These are phyloP conservation scores for Chalaropsis ovoidea DNA, from an alignment of 2,329 filamentous ascomycete species.

Conservation along the genomic window DNA sequence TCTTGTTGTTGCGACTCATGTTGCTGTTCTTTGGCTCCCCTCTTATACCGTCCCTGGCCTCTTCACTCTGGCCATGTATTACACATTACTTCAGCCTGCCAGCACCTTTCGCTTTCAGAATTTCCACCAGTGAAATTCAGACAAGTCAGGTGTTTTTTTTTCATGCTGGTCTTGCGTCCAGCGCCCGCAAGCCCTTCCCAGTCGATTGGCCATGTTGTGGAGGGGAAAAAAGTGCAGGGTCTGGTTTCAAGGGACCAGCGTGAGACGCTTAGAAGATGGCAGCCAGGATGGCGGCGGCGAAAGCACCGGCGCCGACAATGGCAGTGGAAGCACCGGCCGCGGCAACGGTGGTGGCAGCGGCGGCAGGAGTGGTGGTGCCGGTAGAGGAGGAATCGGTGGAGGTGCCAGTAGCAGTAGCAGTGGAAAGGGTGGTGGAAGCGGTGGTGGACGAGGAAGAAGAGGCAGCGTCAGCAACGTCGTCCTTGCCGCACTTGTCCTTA, in stretches of 20 bases:
- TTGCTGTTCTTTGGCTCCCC: neutral
- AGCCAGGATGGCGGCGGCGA: constrained; percentile 35
- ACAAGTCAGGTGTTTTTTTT: constrained; percentile 12
- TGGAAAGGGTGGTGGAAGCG: constrained; percentile 27
- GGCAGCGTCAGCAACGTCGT: constrained; percentile 29
- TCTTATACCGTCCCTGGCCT: neutral
- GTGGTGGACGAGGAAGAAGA: constrained; percentile 30
- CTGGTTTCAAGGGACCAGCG: neutral
- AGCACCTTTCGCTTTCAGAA: constrained; percentile 17
- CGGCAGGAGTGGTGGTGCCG: constrained; percentile 20
- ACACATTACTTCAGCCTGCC: neutral
- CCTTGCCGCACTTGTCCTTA: constrained; percentile 39
- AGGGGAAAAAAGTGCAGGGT: constrained; percentile 32
- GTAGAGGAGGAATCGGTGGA: constrained; percentile 19
- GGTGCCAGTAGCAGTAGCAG: constrained; percentile 26
- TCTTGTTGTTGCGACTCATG: neutral
- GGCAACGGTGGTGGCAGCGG: constrained; percentile 26
- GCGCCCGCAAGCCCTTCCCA: neutral
- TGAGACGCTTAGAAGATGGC: constrained; percentile 21
- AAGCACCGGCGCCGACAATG: constrained; percentile 31
- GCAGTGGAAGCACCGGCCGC: constrained; percentile 26
- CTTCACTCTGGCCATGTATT: neutral
- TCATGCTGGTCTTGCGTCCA: neutral
- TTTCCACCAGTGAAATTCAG: constrained; percentile 21
- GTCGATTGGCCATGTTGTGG: neutral